Base-by-base conservation (phyloP, 345 rosid species). In the Ceriops zippeliana region DNA sequence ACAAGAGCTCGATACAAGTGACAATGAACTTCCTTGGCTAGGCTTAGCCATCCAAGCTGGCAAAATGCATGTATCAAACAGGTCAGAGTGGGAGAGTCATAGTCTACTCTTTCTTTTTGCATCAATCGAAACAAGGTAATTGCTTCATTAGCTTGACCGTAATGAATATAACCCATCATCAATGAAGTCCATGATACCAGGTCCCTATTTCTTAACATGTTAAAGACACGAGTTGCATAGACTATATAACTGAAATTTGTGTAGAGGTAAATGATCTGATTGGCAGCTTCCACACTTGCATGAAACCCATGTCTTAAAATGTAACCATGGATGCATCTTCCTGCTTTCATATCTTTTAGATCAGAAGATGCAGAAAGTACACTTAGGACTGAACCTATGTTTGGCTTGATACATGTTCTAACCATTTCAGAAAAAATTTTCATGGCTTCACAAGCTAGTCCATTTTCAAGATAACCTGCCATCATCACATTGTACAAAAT, bases 1-100 rank as follows among this genome's bases (percentile, higher is more conserved):
- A 63, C 30, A 30, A 16, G 56, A 63, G 49, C 73, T 63, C 82
- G 79, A 68, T 70, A 70, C 17, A 60, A 22, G 49, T 67, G 75
- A 78, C 78, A 62, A 62, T 78, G 82, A 37, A 78, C 70, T 74
- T 78, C 79, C 78, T 71, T 78, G 2, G 60, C 76, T 51, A 70
- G 73, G 61, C 54, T 63, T 31, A 74, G 72, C 54, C 51, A 62
- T 67, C 78, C 73, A 30, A 74, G 75, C 53, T 78, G 70, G 31
- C 76, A 52, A 58, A 60, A 63, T 20, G 76, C 82, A 73, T 67
- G 78, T 31, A 78, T 66, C 72, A 78, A 68, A 63, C 59, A 62
- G 60, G 64, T 71, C 52, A 78, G 53, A 60, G 73, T 54, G 51
- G 71, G 73, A 1, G 73, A 74, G 51, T 78, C 82, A 68, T 71